phyloP scores from a whole-genome alignment of 331 rosid species.

The Cydonia oblonga region DNA sequence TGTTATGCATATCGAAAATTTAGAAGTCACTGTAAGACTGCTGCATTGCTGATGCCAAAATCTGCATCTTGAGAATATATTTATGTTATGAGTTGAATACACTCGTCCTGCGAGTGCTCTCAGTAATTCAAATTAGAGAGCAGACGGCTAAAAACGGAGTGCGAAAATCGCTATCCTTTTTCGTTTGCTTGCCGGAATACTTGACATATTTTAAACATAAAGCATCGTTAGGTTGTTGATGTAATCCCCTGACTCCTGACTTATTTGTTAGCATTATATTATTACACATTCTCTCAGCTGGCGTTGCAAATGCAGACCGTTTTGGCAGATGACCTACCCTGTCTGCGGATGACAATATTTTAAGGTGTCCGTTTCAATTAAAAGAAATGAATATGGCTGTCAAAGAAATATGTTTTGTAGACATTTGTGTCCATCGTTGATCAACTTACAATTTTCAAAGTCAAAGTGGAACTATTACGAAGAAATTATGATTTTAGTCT shows the following conservation, averaged over 20 bases:
- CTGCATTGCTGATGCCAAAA: neutral
- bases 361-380: too few relatives aligned
- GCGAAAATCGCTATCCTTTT: too few relatives aligned
- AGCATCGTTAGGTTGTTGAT: neutral
- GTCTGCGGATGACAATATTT: too few relatives aligned
- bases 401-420: neutral
- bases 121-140: too few relatives aligned
- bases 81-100: neutral
- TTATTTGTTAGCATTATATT: neutral
- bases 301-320: neutral
- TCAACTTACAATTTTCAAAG: neutral
- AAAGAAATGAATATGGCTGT: neutral
- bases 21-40: constrained; percentile 15
- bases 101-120: too few relatives aligned
- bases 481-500: too few relatives aligned
- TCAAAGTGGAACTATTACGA: too few relatives aligned
- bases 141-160: too few relatives aligned
- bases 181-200: too few relatives aligned
- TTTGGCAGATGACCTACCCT: neutral
- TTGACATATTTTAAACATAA: neutral
- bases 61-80: neutral
- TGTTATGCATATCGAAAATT: constrained; percentile 11
- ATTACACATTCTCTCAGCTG: neutral
- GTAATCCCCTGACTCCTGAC: neutral
- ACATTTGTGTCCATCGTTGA: neutral